Conservation (phyloP, 495 filamentous ascomycete genomes). For the Aspergillus bertholletiae region DNA sequence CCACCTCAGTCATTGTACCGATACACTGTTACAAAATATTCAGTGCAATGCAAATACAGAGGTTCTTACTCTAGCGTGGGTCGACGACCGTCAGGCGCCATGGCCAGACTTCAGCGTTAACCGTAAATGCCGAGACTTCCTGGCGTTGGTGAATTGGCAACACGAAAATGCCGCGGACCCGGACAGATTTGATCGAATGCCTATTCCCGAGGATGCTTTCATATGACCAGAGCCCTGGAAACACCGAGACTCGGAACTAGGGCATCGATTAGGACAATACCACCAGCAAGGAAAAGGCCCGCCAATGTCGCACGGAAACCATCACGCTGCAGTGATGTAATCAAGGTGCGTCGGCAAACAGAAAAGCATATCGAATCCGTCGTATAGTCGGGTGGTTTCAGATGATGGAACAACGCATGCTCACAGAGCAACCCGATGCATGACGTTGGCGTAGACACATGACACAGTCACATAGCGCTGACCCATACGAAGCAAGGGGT, state of each 20-base stretch:
- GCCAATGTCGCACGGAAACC: not conserved
- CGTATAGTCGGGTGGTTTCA: too few species aligned
- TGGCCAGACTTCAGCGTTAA: slow-evolving; percentile 36
- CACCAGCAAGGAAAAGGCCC: not conserved
- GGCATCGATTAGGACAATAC: not conserved
- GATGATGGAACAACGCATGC: too few species aligned
- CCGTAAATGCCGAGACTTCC: slow-evolving; percentile 22
- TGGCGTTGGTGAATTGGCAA: slow-evolving; percentile 18
- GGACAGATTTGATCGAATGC: not conserved
- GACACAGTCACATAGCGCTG: too few species aligned
- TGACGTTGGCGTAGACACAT: too few species aligned
- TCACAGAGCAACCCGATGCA: too few species aligned
- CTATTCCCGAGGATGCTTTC: not conserved
- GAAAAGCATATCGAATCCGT: too few species aligned
- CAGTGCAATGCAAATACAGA: slow-evolving; percentile 32
- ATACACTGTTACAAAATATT: slow-evolving; percentile 25
- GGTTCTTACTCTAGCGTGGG: slow-evolving; percentile 21
- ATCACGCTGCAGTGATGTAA: too few species aligned
- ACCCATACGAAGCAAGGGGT: too few species aligned
- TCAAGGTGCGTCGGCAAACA: too few species aligned
- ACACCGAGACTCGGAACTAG: not conserved
- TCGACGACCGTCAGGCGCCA: slow-evolving; percentile 25
- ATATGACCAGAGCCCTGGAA: not conserved
- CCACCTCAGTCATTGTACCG: slow-evolving; percentile 28
- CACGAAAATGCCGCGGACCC: slow-evolving; percentile 7